phyloP scores from a whole-genome alignment of 1,284 basidiomycete genomes.

The Omphalotus olearius region DNA sequence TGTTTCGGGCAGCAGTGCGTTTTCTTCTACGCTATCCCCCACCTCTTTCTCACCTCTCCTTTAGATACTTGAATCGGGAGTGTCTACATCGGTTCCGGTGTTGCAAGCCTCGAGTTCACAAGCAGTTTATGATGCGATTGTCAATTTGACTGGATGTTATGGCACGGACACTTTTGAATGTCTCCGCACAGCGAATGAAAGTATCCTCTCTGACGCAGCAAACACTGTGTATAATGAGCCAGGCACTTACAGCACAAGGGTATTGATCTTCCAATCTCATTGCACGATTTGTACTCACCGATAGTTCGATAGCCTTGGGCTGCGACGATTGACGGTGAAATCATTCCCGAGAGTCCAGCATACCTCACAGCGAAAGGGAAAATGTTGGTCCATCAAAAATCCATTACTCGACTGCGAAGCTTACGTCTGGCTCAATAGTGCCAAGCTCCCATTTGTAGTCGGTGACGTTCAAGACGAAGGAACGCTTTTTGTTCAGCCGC shows the following conservation, averaged over 20 bases:
- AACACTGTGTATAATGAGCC: neutral
- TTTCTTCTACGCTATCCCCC: neutral
- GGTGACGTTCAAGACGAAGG: slow-evolving; percentile 5
- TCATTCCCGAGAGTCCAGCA: slow-evolving; percentile 6
- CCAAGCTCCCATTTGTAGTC: slow-evolving; percentile 2
- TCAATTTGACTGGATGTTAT: neutral
- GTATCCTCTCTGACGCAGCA: neutral
- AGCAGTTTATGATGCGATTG: slow-evolving; percentile 1
- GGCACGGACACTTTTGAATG: neutral
- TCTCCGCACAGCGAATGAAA: neutral
- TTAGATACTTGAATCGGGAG: slow-evolving; percentile 6
- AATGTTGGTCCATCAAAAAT: neutral
- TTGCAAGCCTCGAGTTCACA: neutral
- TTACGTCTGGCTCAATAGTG: neutral
- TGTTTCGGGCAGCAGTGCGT: slow-evolving; percentile 4
- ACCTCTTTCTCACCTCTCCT: neutral
- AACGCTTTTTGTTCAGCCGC: slow-evolving; percentile 4
- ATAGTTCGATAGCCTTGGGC: neutral
- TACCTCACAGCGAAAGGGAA: slow-evolving; percentile 1
- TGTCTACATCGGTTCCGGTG: slow-evolving; percentile 3
- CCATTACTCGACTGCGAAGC: neutral
- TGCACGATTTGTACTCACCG: neutral
- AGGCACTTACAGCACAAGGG: neutral
- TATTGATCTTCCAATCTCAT: neutral
- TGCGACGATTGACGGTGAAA: slow-evolving; percentile 2